phyloP scores from a whole-genome alignment of 2,329 filamentous ascomycete genomes.

The Lachnellula hyalina region DNA sequence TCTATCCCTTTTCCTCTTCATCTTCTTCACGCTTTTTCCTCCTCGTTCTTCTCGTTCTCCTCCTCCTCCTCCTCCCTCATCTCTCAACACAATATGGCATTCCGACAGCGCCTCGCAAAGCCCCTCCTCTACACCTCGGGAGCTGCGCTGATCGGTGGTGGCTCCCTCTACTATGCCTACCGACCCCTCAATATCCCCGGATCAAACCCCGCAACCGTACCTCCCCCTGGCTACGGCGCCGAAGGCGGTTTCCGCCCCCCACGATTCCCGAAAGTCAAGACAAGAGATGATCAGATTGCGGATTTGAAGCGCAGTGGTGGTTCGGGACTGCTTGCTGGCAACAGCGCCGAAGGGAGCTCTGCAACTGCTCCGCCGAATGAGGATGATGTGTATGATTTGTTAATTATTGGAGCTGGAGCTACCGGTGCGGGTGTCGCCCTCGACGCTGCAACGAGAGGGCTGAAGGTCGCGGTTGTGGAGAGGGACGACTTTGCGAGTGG shows the following conservation, averaged over 20 bases:
- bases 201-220: slow-evolving; percentile 60
- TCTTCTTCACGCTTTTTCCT: no score
- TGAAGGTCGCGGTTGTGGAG: slow-evolving; percentile 68
- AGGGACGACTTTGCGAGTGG: slow-evolving; percentile 69
- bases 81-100: slow-evolving; percentile 27
- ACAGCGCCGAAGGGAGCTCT: slow-evolving; percentile 2
- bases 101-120: slow-evolving; percentile 40
- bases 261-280: slow-evolving; percentile 45
- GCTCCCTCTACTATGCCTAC: slow-evolving; percentile 51
- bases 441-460: slow-evolving; percentile 64
- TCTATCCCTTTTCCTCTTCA: no score
- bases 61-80: slow-evolving; percentile 1
- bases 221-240: slow-evolving; percentile 63
- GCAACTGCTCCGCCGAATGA: slow-evolving; percentile 30
- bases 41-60: background rate
- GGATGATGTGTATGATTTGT: slow-evolving; percentile 57
- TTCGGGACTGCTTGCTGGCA: slow-evolving; percentile 51
- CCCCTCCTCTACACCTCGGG: slow-evolving; percentile 46
- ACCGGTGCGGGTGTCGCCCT: slow-evolving; percentile 67
- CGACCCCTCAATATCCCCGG: slow-evolving; percentile 69
- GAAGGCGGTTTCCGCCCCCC: slow-evolving; percentile 59
- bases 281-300: slow-evolving; percentile 44
- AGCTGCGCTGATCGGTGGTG: slow-evolving; percentile 40
- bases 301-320: slow-evolving; percentile 44
- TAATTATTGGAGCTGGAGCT: slow-evolving; percentile 66